Conservation (phyloP, 169 alveolate species). For the Eimeria falciformis region DNA sequence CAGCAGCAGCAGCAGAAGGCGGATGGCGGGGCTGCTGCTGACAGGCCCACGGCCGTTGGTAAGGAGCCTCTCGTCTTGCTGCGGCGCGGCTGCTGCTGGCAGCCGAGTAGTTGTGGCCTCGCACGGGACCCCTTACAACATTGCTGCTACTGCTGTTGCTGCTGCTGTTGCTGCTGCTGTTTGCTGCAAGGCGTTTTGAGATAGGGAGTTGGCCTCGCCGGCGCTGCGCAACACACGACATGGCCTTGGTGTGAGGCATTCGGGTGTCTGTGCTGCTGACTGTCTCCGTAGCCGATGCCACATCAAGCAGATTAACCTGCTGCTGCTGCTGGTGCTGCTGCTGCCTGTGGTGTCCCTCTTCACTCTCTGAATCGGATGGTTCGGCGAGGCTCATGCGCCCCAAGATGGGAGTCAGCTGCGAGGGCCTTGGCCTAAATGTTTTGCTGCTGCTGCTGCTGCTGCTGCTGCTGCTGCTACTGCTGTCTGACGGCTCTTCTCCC, state of each 20-base stretch:
- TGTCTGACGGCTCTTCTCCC: neutral
- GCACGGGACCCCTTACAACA: neutral
- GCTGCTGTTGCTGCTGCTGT: neutral
- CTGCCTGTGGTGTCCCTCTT: neutral
- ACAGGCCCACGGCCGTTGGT: neutral
- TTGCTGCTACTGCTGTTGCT: slow-evolving; percentile 8
- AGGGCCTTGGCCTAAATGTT: neutral
- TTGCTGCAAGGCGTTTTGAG: neutral
- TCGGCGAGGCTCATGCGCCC: slow-evolving; percentile 25
- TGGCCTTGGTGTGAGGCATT: neutral
- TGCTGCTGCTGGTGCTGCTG: slow-evolving; percentile 9
- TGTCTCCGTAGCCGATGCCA: neutral
- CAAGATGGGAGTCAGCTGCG: slow-evolving; percentile 8
- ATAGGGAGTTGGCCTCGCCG: neutral
- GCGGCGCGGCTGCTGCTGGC: neutral
- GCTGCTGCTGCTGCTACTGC: neutral
- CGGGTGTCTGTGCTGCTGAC: neutral
- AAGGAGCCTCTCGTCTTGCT: slow-evolving; percentile 4
- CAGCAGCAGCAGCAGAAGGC: neutral
- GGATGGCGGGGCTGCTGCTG: neutral
- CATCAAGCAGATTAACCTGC: neutral
- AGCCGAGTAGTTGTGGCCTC: no score
- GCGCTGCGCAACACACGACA: neutral
- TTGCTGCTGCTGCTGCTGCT: slow-evolving; percentile 30
- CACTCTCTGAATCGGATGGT: slow-evolving; percentile 9